Base-by-base conservation (phyloP, 2,329 filamentous ascomycete species). In the Fusarium humuli region DNA sequence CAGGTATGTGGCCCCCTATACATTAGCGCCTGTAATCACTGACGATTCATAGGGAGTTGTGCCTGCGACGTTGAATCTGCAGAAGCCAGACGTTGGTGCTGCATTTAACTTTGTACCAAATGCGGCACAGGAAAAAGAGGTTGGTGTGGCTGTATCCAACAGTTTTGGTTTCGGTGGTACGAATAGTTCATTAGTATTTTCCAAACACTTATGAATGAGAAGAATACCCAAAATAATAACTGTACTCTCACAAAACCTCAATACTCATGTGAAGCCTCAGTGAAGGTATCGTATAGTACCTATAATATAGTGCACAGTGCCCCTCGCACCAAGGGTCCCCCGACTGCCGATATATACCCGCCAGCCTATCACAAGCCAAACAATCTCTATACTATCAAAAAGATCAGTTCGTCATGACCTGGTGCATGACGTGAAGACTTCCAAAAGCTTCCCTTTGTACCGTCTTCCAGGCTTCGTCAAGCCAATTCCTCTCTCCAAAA, bases 91-190 rank as follows among this genome's bases (percentile, higher is more conserved):
- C 45, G 84, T 88, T 3, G 86, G 89, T 6, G 91, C 93, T 57
- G 83, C 90, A 69, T 97, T 95, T 82, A 98, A 98, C 77, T 95
- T 98, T 79, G 90, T 97, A 6, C 88, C 94, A 0, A 84, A 89
- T 6, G 77, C 83, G 47, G 86, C 94, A 1, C 94, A 98, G 79
- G 80, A 91, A 55, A 90, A 88, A 70, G 78, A 84, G 4, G 88
- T 98, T 13, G 83, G 89, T 61, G 91, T 95, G 23, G 93, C 92
- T 7, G 75, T 99, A 61, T 96, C 93, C 6, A 99, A 99, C 77
- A 98, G 95, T 78, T 99, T 99, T 81, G 96, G 96, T 0, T 99
- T 99, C 82, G 96, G 96, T 13, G 96, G 96, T 18, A 98, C 95
- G 2, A 99, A 99, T 82, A 94, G 95, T 44, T 94, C 90, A 57